These are phyloP conservation scores for Wallacemonas collosoma DNA, from an alignment of 208 protist genomes.

Conservation along the genomic window DNA sequence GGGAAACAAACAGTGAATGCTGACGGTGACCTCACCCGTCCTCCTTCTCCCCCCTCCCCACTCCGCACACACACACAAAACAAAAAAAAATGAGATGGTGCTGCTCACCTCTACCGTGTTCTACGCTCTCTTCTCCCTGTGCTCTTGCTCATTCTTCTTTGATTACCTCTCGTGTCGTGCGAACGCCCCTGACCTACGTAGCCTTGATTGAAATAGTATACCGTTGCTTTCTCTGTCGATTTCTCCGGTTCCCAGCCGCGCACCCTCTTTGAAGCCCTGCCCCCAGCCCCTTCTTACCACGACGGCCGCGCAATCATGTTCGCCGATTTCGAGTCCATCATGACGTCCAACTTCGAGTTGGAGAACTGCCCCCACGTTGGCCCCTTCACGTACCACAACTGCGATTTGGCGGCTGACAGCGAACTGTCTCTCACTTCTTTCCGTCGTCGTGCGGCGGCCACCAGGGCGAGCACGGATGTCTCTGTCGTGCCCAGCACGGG, in stretches of 20 bases:
- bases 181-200: too few relatives aligned
- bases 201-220: too few relatives aligned
- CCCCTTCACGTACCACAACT: slow-evolving; percentile 86
- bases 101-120: neutral
- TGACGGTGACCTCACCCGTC: too few relatives aligned
- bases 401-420: slow-evolving; percentile 23
- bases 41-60: too few relatives aligned
- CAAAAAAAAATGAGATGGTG: too few relatives aligned
- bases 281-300: neutral
- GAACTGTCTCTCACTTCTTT: slow-evolving; percentile 34
- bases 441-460: slow-evolving; percentile 19
- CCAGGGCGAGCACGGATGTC: slow-evolving; percentile 22
- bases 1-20: too few relatives aligned
- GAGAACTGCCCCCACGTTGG: slow-evolving; percentile 78
- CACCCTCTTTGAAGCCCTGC: neutral
- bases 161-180: neutral
- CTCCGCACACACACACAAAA: too few relatives aligned
- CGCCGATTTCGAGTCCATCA: slow-evolving; percentile 66
- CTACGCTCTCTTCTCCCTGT: slow-evolving; percentile 4
- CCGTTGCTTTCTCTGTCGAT: too few relatives aligned
- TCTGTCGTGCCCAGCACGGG: slow-evolving; percentile 45
- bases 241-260: too few relatives aligned
- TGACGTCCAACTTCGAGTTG: slow-evolving; percentile 76
- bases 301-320: slow-evolving; percentile 39
- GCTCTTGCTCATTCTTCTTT: neutral